Percentiles rank a stretch among this genome's conserved stretches.
These are phyloP conservation scores for Firmiana major DNA, from an alignment of 345 rosid genomes.

Conservation along the genomic window DNA sequence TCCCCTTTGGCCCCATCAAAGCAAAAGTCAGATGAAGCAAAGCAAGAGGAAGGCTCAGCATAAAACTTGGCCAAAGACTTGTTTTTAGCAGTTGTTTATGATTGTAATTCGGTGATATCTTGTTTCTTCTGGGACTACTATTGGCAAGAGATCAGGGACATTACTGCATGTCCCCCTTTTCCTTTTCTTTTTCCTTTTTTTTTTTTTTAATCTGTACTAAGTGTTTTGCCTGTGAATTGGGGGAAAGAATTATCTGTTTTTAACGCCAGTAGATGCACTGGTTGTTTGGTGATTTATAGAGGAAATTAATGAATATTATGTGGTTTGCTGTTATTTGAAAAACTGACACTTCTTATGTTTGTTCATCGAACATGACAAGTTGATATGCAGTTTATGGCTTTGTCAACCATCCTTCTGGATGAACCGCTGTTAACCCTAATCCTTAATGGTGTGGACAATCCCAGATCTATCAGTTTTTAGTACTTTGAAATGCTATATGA, in stretches of 20 bases:
- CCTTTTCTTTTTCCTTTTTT: neutral
- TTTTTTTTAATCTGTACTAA: neutral
- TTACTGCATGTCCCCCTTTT: neutral
- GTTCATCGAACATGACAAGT: neutral
- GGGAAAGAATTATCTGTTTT: neutral
- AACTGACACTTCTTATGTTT: no score
- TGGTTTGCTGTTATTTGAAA: conserved; percentile 2
- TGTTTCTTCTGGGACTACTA: neutral
- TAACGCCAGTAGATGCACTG: neutral
- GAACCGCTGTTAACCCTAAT: neutral
- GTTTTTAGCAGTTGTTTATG: conserved; percentile 4
- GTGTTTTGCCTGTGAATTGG: neutral
- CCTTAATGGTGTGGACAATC: neutral
- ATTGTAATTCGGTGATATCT: neutral
- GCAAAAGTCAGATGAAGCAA: conserved; percentile 34
- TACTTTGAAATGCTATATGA: neutral
- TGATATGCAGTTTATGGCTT: neutral
- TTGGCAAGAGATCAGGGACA: neutral
- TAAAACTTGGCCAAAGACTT: conserved; percentile 16
- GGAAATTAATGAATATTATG: neutral
- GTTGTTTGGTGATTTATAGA: neutral
- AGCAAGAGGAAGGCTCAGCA: conserved; percentile 44
- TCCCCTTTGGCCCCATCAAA: conserved; percentile 46
- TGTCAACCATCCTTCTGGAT: neutral
- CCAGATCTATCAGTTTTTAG: neutral